Conservation (phyloP, 164 flowering plant species). For the Vitis amurensis region DNA sequence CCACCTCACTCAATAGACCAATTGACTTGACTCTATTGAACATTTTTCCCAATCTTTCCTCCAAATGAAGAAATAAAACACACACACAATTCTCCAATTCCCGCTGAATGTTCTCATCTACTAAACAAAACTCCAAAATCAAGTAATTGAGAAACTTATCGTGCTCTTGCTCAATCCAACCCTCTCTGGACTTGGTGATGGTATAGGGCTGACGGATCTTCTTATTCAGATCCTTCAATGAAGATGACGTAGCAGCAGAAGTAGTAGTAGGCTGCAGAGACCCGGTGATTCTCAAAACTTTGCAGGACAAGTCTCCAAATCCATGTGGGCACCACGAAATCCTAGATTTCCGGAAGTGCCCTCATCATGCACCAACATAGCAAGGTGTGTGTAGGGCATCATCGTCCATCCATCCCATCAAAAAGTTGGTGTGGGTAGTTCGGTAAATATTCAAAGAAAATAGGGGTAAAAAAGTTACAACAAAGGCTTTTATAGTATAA, state of each 20-base stretch:
- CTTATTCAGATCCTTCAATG: conserved; percentile 37
- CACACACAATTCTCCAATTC: not conserved
- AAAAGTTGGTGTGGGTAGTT: no score
- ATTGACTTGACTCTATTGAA: no score
- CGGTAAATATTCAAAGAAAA: no score
- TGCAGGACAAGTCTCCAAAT: no score
- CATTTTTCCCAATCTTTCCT: not conserved
- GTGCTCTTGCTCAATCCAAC: conserved; percentile 68
- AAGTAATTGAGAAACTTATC: conserved; percentile 42
- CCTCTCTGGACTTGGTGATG: conserved; percentile 67
- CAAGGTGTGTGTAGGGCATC: no score
- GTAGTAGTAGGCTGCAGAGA: conserved; percentile 10
- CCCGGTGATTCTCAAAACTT: not conserved
- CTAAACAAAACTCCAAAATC: not conserved
- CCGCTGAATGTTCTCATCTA: not conserved
- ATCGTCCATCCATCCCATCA: no score
- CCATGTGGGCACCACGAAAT: no score
- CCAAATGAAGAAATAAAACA: not conserved
- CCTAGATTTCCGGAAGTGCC: no score
- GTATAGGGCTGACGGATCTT: conserved; percentile 65
- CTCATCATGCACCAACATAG: no score
- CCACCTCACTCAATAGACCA: not conserved
- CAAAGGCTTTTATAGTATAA: no score
- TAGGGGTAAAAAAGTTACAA: no score
- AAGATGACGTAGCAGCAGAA: conserved; percentile 2